These are phyloP conservation scores for Fusarium sp. DNA, from an alignment of 2,329 filamentous ascomycete genomes.

Conservation along the genomic window DNA sequence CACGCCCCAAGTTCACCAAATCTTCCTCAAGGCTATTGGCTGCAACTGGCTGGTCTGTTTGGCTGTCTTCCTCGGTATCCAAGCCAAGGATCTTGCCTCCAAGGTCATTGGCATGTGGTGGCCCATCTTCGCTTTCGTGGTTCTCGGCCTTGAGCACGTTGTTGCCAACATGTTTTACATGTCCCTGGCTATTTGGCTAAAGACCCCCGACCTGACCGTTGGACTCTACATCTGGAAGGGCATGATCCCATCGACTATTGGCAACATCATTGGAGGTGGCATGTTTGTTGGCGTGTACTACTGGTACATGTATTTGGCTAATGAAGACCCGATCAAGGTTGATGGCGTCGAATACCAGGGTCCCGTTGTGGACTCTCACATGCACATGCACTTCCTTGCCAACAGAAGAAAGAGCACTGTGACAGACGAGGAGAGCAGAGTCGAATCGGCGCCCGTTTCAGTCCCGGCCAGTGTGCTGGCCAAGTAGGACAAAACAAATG, in stretches of 20 bases:
- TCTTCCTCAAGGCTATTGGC: conserved; percentile 65
- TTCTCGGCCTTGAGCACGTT: conserved; percentile 65
- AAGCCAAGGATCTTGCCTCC: conserved; percentile 61
- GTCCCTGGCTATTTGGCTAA: conserved; percentile 62
- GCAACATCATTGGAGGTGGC: conserved; percentile 65
- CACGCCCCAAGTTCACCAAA: conserved; percentile 60
- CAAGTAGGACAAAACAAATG: neutral
- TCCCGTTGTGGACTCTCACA: neutral
- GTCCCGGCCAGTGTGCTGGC: neutral
- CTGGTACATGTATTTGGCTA: conserved; percentile 40
- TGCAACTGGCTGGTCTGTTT: conserved; percentile 69
- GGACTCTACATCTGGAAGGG: conserved; percentile 68
- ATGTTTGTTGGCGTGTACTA: conserved; percentile 60
- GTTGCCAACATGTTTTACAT: conserved; percentile 68
- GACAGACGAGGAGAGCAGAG: conserved; percentile 34
- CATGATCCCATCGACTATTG: conserved; percentile 63
- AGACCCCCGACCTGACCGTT: conserved; percentile 56
- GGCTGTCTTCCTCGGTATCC: conserved; percentile 60
- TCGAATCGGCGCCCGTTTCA: conserved; percentile 17
- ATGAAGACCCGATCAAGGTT: conserved; percentile 19
- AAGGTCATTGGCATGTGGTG: conserved; percentile 68
- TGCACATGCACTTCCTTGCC: conserved; percentile 19
- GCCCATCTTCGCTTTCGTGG: conserved; percentile 66
- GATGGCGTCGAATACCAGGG: conserved; percentile 27
- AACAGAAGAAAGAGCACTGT: neutral